Conservation (phyloP, 2,329 filamentous ascomycete genomes). For the Bipolaris bicolor region DNA sequence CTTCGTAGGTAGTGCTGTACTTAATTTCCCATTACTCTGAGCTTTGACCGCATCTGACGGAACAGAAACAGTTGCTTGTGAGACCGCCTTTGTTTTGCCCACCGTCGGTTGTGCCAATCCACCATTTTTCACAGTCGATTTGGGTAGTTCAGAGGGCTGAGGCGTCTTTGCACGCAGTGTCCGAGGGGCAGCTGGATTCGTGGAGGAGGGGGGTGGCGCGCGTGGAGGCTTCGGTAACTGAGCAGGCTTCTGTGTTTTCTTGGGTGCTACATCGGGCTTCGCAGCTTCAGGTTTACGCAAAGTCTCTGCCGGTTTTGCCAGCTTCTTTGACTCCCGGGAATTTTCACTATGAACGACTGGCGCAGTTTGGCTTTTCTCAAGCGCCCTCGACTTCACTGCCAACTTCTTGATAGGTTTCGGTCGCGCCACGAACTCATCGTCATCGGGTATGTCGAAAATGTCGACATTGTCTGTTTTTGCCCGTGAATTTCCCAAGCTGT, state of each 20-base stretch:
- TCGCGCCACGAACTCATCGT: conserved; percentile 32
- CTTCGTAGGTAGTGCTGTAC: conserved; percentile 1
- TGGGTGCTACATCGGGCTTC: conserved; percentile 12
- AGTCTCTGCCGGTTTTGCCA: conserved; percentile 11
- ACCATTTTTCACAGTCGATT: conserved; percentile 1
- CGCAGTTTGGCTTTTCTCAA: conserved; percentile 16
- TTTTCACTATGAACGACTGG: conserved; percentile 17
- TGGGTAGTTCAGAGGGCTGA: conserved; percentile 12
- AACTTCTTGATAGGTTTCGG: conserved; percentile 24
- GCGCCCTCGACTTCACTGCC: conserved; percentile 18
- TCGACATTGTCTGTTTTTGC: conserved; percentile 21
- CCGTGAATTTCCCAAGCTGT: conserved; percentile 8
- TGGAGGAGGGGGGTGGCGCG: conserved; percentile 4
- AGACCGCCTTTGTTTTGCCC: conserved; percentile 18
- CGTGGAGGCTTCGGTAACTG: conserved; percentile 10
- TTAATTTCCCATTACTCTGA: conserved; percentile 12
- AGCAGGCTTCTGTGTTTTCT: conserved; percentile 10
- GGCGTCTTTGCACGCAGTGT: conserved; percentile 19
- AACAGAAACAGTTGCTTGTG: conserved; percentile 25
- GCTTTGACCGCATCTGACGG: conserved; percentile 8
- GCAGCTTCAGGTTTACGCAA: conserved; percentile 19
- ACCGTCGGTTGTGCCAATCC: conserved; percentile 9
- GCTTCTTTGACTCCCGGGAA: not conserved
- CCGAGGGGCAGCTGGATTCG: conserved; percentile 1
- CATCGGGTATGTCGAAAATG: conserved; percentile 54